Evolutionary conservation across 148 eudicot species (phyloP).

Genomic region (Cornus kousa): DNA sequence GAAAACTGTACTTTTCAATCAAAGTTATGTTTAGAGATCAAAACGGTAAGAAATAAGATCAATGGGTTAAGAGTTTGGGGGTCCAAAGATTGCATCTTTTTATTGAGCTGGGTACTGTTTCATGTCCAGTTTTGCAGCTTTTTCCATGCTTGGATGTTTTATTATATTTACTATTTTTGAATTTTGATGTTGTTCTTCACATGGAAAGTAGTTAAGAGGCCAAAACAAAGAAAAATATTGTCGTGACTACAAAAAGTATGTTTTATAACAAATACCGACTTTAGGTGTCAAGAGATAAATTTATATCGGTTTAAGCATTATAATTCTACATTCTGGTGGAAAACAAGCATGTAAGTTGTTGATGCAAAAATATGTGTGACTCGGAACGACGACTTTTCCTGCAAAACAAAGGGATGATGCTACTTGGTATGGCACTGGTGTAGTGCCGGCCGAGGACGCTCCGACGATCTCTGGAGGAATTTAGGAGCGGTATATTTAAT

Average conservation of each 20-base stretch:
- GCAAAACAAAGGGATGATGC: no score
- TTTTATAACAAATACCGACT: background rate
- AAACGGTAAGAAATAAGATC: background rate
- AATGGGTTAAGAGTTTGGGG: background rate
- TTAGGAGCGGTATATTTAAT: no score
- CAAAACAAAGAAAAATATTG: no score
- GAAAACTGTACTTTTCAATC: background rate
- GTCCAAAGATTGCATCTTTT: background rate
- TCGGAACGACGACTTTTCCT: no score
- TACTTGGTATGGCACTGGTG: no score
- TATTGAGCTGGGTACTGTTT: background rate
- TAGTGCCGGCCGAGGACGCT: no score
- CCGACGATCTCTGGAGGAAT: no score
- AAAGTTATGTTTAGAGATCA: background rate
- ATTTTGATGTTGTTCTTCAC: background rate
- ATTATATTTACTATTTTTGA: no score
- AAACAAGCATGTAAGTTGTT: background rate
- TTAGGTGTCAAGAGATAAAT: background rate
- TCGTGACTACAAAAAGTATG: no score
- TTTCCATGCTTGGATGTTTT: background rate
- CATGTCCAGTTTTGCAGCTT: background rate
- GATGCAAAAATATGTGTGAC: no score
- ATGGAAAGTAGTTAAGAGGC: background rate
- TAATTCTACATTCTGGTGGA: background rate
- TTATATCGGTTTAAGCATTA: background rate